Evolutionary conservation across 768 basidiomycete genomes (phyloP), one percentile per base, ranked within the genome.

Genomic region (Wakefieldia striispora): DNA sequence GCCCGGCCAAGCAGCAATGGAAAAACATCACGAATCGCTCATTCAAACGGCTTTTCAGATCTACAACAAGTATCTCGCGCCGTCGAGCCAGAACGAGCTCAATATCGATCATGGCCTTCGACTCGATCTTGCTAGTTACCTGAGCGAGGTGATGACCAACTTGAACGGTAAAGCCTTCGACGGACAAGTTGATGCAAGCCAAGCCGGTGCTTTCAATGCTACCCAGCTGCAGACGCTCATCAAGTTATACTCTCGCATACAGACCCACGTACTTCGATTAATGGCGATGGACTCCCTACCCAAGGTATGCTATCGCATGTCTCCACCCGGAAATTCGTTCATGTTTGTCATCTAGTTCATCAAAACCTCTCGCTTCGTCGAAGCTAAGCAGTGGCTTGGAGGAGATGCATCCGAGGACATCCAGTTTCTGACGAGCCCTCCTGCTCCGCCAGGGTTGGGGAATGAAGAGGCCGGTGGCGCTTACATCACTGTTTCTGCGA

Each of bases 271-370:
- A 56, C 98, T 98, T 77, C 82, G 95, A 40, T 66, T 99, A 60
- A 95, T 99, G 91, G 94, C 97, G 16, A 95, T 95, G 48, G 97
- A 99, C 69, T 97, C 95, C 7, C 88, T 99, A n/a, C 97, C 97
- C 13, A 95, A 95, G 79, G 91, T 90, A 60, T 24, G 75, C 60
- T 29, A 21, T 17, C 46, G 20, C 36, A 40, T 35, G 40, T 46
- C 21, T 42, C 37, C 45, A 37, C 21, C 7, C 33, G 49, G 35
- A 49, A 50, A 51, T 54, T 54, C 53, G 14, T 40, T 51, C 40
- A 50, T 51, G 10, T 17, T 31, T 13, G 46, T 35, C 47, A 13
- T 42, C 23, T 51, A 93, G 91, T 93, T 93, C 73, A 89, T 91
- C 72, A 92, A 92, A 69, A 91, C 88, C 1, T 80, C 86, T 24